phyloP scores from a whole-genome alignment of 228 moss, liverwort and hornwort genomes.

The Sphagnum fallax region DNA sequence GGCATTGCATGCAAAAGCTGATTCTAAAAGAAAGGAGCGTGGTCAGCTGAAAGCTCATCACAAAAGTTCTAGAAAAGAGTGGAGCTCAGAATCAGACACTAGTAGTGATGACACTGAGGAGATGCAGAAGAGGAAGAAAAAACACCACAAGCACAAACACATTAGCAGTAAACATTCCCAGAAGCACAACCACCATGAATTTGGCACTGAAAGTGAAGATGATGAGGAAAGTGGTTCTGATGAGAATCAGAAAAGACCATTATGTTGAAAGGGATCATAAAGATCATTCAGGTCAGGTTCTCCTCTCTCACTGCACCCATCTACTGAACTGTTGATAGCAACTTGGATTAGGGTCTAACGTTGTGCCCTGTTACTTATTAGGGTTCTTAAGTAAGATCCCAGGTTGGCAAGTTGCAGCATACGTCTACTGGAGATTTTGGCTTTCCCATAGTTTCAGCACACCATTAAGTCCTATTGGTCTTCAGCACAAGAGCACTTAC shows the following conservation, averaged over 20 bases:
- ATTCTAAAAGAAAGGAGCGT: slow-evolving; percentile 22
- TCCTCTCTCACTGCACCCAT: neutral
- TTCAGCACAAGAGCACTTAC: too few species aligned
- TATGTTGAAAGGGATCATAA: slow-evolving; percentile 17
- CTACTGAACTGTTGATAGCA: neutral
- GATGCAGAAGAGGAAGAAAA: slow-evolving; percentile 18
- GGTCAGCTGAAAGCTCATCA: slow-evolving; percentile 22
- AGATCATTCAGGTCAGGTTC: slow-evolving; percentile 16
- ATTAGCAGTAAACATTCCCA: slow-evolving; percentile 14
- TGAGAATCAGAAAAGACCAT: slow-evolving; percentile 20
- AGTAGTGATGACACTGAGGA: slow-evolving; percentile 20
- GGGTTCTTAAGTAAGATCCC: neutral
- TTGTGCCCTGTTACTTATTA: neutral
- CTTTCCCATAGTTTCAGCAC: neutral
- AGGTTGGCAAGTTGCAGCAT: neutral
- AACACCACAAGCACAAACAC: slow-evolving; percentile 26
- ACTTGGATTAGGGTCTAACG: neutral
- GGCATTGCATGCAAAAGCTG: slow-evolving; percentile 20
- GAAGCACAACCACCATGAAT: slow-evolving; percentile 13
- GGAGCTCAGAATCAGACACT: slow-evolving; percentile 23
- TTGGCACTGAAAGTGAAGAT: slow-evolving; percentile 10
- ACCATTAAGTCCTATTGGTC: neutral
- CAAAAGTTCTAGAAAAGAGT: slow-evolving; percentile 20
- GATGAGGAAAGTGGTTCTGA: slow-evolving; percentile 13
- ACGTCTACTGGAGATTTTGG: neutral